Evolutionary conservation across 768 basidiomycete species (phyloP).

Genomic region (Macrolepiota albuminosa): DNA sequence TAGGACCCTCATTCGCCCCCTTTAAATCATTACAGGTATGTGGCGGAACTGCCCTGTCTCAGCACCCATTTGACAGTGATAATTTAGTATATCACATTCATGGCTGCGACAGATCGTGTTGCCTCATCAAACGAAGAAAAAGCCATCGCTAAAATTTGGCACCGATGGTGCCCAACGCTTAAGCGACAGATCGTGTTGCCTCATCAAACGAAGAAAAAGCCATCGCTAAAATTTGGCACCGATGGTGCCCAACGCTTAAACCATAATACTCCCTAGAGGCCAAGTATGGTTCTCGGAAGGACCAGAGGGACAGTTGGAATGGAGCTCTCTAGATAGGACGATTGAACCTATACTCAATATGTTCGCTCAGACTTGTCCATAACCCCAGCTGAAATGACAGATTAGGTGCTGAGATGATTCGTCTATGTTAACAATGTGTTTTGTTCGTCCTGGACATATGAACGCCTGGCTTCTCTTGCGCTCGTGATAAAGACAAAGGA

Average conservation of each 20-base stretch:
- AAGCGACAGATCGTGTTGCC: conserved; percentile 28
- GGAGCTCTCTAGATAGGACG: conserved; percentile 12
- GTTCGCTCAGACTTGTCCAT: background rate
- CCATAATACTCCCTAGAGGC: conserved; percentile 61
- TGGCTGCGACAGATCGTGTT: conserved; percentile 37
- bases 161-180: conserved; percentile 52
- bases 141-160: conserved; percentile 51
- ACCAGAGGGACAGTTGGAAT: conserved; percentile 20
- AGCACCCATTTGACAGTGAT: background rate
- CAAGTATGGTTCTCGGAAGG: conserved; percentile 52
- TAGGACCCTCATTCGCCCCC: conserved; percentile 30
- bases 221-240: conserved; percentile 53
- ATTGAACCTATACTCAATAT: background rate
- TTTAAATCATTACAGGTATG: conserved; percentile 38
- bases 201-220: conserved; percentile 40
- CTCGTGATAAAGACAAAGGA: too few relatives aligned
- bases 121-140: conserved; percentile 35
- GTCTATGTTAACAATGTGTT: background rate
- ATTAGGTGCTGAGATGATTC: background rate
- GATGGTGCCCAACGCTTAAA: conserved; percentile 55
- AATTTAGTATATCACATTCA: conserved; percentile 53
- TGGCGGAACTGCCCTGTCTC: background rate
- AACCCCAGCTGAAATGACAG: background rate
- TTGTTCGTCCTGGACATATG: background rate
- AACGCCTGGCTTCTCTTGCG: background rate